These are phyloP conservation scores for Phialophora tarda DNA, from an alignment of 2,329 filamentous ascomycete species.

Conservation along the genomic window DNA sequence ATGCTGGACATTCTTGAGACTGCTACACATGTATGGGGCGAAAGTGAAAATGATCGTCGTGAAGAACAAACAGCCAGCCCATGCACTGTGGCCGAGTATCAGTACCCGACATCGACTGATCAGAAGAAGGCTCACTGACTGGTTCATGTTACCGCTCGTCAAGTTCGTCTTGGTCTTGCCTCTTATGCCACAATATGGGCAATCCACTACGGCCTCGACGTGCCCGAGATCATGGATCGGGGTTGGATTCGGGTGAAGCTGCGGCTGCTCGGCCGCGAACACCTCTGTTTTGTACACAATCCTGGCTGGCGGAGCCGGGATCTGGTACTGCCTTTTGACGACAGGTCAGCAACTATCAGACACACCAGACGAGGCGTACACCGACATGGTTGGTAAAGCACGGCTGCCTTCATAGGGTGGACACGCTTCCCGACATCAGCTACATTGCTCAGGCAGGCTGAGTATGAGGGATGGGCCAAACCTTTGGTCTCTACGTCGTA, in stretches of 20 bases:
- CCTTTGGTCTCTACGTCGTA: slow-evolving; percentile 9
- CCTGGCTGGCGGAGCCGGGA: slow-evolving; percentile 4
- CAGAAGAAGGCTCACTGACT: slow-evolving; percentile 7
- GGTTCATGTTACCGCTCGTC: slow-evolving; percentile 23
- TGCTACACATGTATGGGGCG: slow-evolving; percentile 22
- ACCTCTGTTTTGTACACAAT: slow-evolving; percentile 2
- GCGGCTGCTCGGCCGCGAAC: not conserved
- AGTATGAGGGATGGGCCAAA: not conserved
- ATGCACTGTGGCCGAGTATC: slow-evolving; percentile 8
- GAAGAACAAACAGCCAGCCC: slow-evolving; percentile 20
- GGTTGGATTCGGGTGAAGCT: slow-evolving; percentile 5
- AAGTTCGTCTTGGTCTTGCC: slow-evolving; percentile 17
- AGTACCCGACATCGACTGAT: not conserved
- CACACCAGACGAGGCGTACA: not conserved
- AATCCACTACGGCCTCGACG: slow-evolving; percentile 20
- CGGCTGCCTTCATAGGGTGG: slow-evolving; percentile 12
- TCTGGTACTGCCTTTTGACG: slow-evolving; percentile 13
- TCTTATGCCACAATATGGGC: slow-evolving; percentile 24
- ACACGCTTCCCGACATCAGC: not conserved
- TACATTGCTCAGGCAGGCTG: not conserved
- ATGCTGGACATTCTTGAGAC: slow-evolving; percentile 25
- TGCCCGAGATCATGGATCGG: slow-evolving; percentile 21
- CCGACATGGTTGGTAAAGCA: slow-evolving; percentile 7
- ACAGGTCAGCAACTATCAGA: not conserved
- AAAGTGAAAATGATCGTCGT: slow-evolving; percentile 20